Base-by-base conservation (phyloP, 345 rosid species). In the Melastoma malabathricum region DNA sequence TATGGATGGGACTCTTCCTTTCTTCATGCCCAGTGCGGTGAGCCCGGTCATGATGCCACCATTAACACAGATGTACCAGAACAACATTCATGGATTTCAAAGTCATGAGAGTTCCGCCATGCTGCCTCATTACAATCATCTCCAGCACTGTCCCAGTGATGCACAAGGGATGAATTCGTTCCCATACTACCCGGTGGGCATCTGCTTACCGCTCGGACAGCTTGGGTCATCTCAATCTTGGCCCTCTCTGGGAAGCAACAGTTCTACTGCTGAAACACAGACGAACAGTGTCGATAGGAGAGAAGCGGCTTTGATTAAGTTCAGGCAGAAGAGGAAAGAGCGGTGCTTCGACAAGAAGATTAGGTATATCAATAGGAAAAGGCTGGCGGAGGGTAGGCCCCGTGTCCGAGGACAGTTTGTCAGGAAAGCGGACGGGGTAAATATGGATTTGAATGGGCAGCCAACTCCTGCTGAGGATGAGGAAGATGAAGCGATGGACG, bases 401-500 rank as follows among this genome's bases (percentile, higher is more conserved):
- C 96, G 98, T 14, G 89, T 87, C 55, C 77, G 85, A 61, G 98
- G 98, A 47, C 98, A 92, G 72, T 92, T 92, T 79, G 96, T 82
- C 51, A 80, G 95, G 79, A 86, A 84, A 71, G 61, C 76, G 62
- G 86, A 84, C 53, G 89, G 96, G 45, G 77, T 82, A 31, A 72
- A 66, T 61, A 84, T 92, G 59, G 96, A 92, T 64, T 78, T 92
- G 44, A 87, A 82, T 41, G 96, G 96, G 44, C 85, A 82, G 51
- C 93, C 88, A 55, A 76, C 74, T 57, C 54, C 75, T 48, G 75
- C 59, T 53, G 85, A 82, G 57, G 77, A 75, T 34, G 93, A 84
- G 17, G 94, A 86, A 20, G 94, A 86, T 51, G 96, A 80, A 47
- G 92, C 76, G 2, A 89, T 75, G 25, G 83, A 79, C 15, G 89